Evolutionary conservation across 139 green algal species (phyloP).

Genomic region (Edaphochlamys debaryana): DNA sequence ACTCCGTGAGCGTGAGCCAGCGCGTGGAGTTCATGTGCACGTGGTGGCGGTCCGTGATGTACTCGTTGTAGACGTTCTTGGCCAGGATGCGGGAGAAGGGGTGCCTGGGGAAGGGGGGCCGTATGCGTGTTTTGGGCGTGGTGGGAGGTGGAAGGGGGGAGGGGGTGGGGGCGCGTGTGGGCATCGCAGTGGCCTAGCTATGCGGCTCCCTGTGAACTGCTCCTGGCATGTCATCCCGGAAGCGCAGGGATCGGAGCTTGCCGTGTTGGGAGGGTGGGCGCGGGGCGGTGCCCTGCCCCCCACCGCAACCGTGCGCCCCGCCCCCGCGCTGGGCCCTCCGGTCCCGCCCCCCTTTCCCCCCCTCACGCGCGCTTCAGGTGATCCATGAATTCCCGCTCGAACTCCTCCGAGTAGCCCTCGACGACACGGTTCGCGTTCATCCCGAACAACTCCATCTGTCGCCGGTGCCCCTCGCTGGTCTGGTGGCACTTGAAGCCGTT

Average conservation of each 20-base stretch:
- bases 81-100: constrained; percentile 81
- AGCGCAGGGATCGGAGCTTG: no score
- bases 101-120: constrained; percentile 78
- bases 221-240: no score
- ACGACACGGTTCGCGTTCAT: constrained; percentile 82
- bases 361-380: constrained; percentile 80
- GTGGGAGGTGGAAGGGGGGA: neutral
- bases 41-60: constrained; percentile 91
- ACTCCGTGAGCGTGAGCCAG: constrained; percentile 88
- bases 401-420: constrained; percentile 89
- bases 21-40: constrained; percentile 98
- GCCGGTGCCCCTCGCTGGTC: constrained; percentile 79
- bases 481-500: constrained; percentile 99
- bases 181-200: no score
- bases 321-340: no score
- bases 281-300: no score
- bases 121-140: no score
- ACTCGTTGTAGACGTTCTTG: constrained; percentile 95
- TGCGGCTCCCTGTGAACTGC: no score
- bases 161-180: neutral
- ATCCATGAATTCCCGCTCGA: constrained; percentile 92
- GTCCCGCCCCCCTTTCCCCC: no score
- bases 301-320: no score
- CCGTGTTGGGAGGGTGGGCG: no score
- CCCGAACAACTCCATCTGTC: constrained; percentile 93